These are phyloP conservation scores for Ramichloridium luteum DNA, from an alignment of 2,329 filamentous ascomycete genomes.

Conservation along the genomic window DNA sequence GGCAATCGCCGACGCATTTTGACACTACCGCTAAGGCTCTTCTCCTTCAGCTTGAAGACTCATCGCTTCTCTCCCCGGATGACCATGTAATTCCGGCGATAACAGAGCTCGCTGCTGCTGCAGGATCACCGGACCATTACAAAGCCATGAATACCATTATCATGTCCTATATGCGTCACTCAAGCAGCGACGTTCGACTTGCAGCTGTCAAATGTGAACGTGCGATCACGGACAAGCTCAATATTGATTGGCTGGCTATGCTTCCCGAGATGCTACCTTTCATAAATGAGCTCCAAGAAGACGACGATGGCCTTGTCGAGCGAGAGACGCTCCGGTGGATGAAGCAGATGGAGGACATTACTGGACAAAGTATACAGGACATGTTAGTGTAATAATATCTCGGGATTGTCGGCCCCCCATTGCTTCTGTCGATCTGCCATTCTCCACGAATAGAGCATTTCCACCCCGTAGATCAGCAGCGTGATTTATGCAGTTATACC, in stretches of 20 bases:
- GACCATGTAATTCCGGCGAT: slow-evolving; percentile 56
- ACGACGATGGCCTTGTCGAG: slow-evolving; percentile 90
- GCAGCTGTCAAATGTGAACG: slow-evolving; percentile 75
- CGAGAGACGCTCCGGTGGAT: slow-evolving; percentile 84
- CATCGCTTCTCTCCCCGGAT: slow-evolving; percentile 35
- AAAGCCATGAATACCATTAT: slow-evolving; percentile 74
- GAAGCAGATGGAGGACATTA: slow-evolving; percentile 70
- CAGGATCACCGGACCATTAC: slow-evolving; percentile 78
- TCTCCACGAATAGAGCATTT: no score
- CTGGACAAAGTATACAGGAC: slow-evolving; percentile 81
- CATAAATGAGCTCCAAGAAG: slow-evolving; percentile 90
- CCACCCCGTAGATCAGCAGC: no score
- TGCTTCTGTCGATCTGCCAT: no score
- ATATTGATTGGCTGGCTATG: slow-evolving; percentile 86
- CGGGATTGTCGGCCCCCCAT: no score
- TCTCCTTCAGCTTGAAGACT: slow-evolving; percentile 45
- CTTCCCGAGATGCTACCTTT: slow-evolving; percentile 92
- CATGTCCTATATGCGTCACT: slow-evolving; percentile 64
- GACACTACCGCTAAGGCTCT: slow-evolving; percentile 57
- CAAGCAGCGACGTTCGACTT: slow-evolving; percentile 59
- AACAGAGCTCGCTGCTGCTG: slow-evolving; percentile 65
- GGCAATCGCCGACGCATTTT: slow-evolving; percentile 86
- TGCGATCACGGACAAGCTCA: slow-evolving; percentile 54
- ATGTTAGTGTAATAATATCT: slow-evolving; percentile 48
- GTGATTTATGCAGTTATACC: no score